These are phyloP conservation scores for Trichophyton equinum DNA, from an alignment of 2,329 filamentous ascomycete species.

Conservation along the genomic window DNA sequence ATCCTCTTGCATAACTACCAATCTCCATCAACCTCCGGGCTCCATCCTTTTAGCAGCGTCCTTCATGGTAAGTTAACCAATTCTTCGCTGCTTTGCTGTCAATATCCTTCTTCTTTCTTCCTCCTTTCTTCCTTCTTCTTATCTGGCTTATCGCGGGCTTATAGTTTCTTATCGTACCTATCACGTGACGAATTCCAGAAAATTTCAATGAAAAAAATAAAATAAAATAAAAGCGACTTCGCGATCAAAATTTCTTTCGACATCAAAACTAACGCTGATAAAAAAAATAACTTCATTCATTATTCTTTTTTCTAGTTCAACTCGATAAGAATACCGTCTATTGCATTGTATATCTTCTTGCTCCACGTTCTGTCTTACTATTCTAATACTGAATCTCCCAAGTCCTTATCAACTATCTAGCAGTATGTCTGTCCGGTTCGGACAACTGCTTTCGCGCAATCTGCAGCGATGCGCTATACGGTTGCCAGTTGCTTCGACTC, in stretches of 20 bases:
- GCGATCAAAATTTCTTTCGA: not conserved
- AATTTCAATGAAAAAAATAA: not conserved
- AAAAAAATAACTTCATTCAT: not conserved
- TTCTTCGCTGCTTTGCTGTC: no score
- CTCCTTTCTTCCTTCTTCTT: not conserved
- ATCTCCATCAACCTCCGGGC: no score
- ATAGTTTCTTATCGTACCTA: no score
- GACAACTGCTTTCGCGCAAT: conserved; percentile 26
- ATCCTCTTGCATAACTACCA: no score
- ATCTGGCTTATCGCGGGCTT: not conserved
- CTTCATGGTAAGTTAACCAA: no score
- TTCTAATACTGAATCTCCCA: not conserved
- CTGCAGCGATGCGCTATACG: conserved; percentile 23
- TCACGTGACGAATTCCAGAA: not conserved
- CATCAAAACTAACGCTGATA: not conserved
- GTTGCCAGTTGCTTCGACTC: conserved; percentile 19
- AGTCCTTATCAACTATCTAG: not conserved
- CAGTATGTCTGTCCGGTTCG: conserved; percentile 30
- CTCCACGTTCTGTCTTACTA: not conserved
- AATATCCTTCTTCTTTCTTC: not conserved
- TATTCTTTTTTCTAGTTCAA: not conserved
- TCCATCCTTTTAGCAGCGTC: no score
- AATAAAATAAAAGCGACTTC: not conserved
- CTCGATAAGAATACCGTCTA: not conserved
- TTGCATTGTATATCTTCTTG: not conserved